Conservation (phyloP, 2,329 filamentous ascomycete species). For the Diaporthe sp. region DNA sequence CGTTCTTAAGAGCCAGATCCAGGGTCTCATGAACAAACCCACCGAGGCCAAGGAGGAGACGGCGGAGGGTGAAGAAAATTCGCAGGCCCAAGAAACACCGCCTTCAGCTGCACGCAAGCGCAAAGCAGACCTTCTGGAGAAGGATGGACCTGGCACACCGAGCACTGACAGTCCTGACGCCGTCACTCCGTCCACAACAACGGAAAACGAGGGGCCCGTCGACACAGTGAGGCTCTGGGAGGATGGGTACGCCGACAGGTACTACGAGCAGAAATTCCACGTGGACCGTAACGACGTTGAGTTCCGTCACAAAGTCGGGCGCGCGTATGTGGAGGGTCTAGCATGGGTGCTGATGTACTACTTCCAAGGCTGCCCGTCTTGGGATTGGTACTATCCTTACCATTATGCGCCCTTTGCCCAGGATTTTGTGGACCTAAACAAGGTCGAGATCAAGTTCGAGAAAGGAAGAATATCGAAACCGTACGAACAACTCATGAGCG, state of each 20-base stretch:
- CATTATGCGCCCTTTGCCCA: slow-evolving; percentile 98
- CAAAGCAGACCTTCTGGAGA: slow-evolving; percentile 80
- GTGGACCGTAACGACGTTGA: slow-evolving; percentile 84
- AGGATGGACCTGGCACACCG: slow-evolving; percentile 70
- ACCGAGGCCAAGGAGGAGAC: slow-evolving; percentile 37
- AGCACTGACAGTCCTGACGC: slow-evolving; percentile 64
- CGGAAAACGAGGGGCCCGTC: slow-evolving; percentile 73
- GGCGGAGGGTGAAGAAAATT: slow-evolving; percentile 34
- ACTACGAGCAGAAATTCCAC: slow-evolving; percentile 97
- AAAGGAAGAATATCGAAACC: slow-evolving; percentile 89
- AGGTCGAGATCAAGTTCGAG: slow-evolving; percentile 85
- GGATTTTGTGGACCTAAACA: slow-evolving; percentile 87
- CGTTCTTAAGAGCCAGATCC: slow-evolving; percentile 84
- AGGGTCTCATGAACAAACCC: slow-evolving; percentile 57
- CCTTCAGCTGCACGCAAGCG: slow-evolving; percentile 77
- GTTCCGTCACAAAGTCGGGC: slow-evolving; percentile 90
- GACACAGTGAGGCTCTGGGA: slow-evolving; percentile 96
- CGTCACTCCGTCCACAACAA: slow-evolving; percentile 59
- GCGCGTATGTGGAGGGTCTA: slow-evolving; percentile 93
- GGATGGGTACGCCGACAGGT: slow-evolving; percentile 92
- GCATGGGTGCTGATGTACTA: slow-evolving; percentile 98
- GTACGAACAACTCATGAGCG: slow-evolving; percentile 98
- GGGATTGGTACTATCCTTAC: slow-evolving; percentile 99
- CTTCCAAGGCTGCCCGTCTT: slow-evolving; percentile 97
- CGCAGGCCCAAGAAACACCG: slow-evolving; percentile 53